phyloP scores from a whole-genome alignment of 352 stramenopile genomes.

The Phytophthora boehmeriae region DNA sequence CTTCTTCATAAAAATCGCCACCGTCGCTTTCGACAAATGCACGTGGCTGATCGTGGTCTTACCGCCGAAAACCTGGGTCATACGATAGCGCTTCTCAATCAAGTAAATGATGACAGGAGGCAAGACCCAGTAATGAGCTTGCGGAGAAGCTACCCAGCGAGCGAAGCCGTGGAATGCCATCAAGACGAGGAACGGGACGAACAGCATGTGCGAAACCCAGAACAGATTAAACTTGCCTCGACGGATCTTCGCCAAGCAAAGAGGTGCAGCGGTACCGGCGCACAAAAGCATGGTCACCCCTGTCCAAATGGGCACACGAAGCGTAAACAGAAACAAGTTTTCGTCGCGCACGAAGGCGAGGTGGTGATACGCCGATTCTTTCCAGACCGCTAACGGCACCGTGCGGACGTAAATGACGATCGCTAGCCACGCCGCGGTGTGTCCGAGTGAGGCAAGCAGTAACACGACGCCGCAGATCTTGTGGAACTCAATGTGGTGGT shows the following conservation, averaged over 20 bases:
- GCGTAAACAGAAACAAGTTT: conserved; percentile 43
- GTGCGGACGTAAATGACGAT: conserved; percentile 61
- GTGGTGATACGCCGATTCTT: conserved; percentile 47
- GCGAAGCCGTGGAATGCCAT: conserved; percentile 69
- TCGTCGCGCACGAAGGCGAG: conserved; percentile 62
- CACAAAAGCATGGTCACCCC: conserved; percentile 66
- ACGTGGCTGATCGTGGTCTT: conserved; percentile 54
- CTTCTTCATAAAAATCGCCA: conserved; percentile 73
- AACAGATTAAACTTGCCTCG: conserved; percentile 73
- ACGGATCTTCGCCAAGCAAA: conserved; percentile 54
- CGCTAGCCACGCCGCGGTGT: conserved; percentile 57
- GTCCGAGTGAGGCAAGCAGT: conserved; percentile 57
- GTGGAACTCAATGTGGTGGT: conserved; percentile 74
- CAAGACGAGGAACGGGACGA: conserved; percentile 71
- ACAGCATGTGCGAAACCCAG: conserved; percentile 70
- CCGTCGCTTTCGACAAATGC: conserved; percentile 57
- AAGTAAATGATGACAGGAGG: conserved; percentile 65
- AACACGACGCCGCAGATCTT: conserved; percentile 81
- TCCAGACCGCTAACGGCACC: conserved; percentile 42
- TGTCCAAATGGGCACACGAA: conserved; percentile 67
- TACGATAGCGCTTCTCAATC: conserved; percentile 64
- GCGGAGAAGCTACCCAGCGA: conserved; percentile 58
- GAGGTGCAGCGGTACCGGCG: conserved; percentile 46
- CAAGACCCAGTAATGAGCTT: conserved; percentile 62
- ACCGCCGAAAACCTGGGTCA: conserved; percentile 57